Evolutionary conservation across 306 rosid genomes (phyloP).

Genomic region (Cucumis melo): DNA sequence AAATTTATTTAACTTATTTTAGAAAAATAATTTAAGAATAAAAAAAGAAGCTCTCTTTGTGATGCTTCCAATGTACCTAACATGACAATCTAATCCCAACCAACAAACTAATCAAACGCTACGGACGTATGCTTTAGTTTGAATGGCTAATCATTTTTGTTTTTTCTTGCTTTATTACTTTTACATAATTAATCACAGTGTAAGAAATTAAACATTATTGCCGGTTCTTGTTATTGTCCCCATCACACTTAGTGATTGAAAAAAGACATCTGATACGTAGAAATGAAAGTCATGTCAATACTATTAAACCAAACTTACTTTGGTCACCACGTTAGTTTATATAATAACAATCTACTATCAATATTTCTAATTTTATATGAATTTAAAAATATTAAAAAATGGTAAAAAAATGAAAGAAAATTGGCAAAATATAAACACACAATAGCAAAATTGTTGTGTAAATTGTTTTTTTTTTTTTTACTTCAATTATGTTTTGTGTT

Average conservation of each 20-base stretch:
- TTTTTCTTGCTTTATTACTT: background rate
- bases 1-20: background rate
- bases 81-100: slow-evolving; percentile 15
- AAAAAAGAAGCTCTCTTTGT: background rate
- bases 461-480: no score
- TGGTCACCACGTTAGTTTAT: no score
- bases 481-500: no score
- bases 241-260: slow-evolving; percentile 1
- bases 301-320: no score
- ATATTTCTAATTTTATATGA: no score
- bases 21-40: background rate
- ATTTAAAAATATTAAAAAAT: no score
- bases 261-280: no score
- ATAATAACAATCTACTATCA: no score
- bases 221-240: background rate
- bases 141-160: background rate
- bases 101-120: slow-evolving; percentile 9
- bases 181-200: background rate
- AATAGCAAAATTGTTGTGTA: no score
- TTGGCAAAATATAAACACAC: no score
- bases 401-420: no score
- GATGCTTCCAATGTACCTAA: slow-evolving; percentile 6
- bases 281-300: no score
- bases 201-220: background rate
- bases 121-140: background rate